Evolutionary conservation across 129 eudicot genomes (phyloP).

Genomic region (Gnaphalium uliginosum): DNA sequence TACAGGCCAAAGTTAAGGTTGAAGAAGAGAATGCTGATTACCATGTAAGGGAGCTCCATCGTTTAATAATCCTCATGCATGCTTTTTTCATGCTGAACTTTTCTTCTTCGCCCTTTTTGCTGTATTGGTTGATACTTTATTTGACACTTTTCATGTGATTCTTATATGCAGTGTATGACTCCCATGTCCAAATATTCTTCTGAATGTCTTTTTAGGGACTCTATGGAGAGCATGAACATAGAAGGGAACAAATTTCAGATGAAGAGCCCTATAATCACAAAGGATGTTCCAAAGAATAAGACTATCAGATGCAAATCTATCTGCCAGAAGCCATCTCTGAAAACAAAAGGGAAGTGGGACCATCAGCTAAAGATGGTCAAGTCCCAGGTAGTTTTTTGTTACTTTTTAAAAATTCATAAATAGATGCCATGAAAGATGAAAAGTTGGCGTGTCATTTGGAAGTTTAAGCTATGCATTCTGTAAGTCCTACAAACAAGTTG

Average conservation of each 20-base stretch:
- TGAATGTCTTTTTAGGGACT: conserved; percentile 8
- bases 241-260: conserved; percentile 20
- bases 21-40: conserved; percentile 9
- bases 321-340: conserved; percentile 23
- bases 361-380: conserved; percentile 26
- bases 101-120: neutral
- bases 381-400: conserved; percentile 30
- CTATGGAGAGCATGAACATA: conserved; percentile 12
- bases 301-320: conserved; percentile 20
- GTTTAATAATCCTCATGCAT: conserved; percentile 16
- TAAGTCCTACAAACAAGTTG: conserved; percentile 12
- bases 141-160: conserved; percentile 9
- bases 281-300: conserved; percentile 14
- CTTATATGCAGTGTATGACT: conserved; percentile 21
- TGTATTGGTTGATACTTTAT: neutral
- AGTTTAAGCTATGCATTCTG: conserved; percentile 5
- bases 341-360: conserved; percentile 25
- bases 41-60: conserved; percentile 20
- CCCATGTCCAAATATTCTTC: conserved; percentile 2
- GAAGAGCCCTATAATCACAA: conserved; percentile 21
- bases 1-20: conserved; percentile 22
- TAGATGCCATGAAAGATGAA: neutral
- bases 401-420: neutral
- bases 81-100: conserved; percentile 10
- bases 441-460: neutral